These are phyloP conservation scores for Eucalyptus sp. DNA, from an alignment of 345 rosid species.

Conservation along the genomic window DNA sequence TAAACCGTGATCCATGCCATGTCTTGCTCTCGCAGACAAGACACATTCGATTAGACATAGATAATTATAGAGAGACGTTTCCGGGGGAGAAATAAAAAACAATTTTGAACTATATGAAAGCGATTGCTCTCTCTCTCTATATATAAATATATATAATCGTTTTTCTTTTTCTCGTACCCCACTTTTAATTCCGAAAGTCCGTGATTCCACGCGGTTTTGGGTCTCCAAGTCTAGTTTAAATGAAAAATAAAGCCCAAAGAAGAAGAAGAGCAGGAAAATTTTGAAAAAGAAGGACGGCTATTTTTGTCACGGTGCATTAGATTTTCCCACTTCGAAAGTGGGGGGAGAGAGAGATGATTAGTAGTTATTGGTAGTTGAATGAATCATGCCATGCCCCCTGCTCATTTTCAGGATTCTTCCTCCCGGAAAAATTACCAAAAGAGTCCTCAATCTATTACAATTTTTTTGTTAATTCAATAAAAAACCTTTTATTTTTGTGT, in stretches of 20 bases:
- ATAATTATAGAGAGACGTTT: neutral
- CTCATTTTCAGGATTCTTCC: neutral
- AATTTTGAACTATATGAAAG: neutral
- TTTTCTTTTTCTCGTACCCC: neutral
- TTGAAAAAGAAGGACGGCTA: neutral
- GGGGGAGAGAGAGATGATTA: neutral
- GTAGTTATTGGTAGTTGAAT: neutral
- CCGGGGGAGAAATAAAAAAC: neutral
- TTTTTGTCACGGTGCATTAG: neutral
- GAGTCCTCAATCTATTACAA: too few relatives aligned
- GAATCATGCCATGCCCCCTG: neutral
- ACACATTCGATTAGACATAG: neutral
- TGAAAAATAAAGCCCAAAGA: neutral
- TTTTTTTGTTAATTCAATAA: too few relatives aligned
- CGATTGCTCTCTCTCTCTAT: neutral
- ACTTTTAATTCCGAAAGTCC: neutral
- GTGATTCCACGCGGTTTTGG: neutral
- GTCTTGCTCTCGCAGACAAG: neutral
- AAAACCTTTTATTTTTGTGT: too few relatives aligned
- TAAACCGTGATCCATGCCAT: neutral
- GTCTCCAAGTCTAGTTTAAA: neutral
- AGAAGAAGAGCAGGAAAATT: neutral
- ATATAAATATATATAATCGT: neutral
- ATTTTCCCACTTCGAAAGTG: neutral
- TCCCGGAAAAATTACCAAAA: too few relatives aligned